Percentiles rank a stretch among this genome's conserved stretches.
Conservation (phyloP, 768 basidiomycete species). For the Pisolithus microcarpus region DNA sequence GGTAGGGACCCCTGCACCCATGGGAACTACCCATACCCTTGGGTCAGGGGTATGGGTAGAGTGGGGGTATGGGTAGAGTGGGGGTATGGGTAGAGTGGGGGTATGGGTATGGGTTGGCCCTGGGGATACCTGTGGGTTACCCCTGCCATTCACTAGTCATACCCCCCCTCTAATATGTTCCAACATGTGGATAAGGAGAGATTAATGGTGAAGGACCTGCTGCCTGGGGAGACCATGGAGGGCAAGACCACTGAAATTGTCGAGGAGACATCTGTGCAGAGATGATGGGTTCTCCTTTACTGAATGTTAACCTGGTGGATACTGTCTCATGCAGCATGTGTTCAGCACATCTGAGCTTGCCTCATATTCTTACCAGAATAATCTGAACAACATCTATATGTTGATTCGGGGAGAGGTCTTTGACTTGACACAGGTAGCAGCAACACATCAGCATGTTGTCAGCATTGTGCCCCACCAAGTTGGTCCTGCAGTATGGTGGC, state of each 20-base stretch:
- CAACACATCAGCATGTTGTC: conserved; percentile 60
- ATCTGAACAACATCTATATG: conserved; percentile 71
- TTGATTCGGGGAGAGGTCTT: conserved; percentile 93
- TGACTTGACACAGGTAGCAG: conserved; percentile 64
- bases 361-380: conserved; percentile 52
- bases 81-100: too few species aligned
- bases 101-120: too few species aligned
- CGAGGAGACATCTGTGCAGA: conserved; percentile 71
- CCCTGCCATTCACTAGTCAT: too few species aligned
- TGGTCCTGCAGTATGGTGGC: conserved; percentile 81
- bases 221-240: too few species aligned
- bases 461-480: conserved; percentile 68
- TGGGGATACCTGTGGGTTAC: too few species aligned
- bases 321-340: conserved; percentile 82
- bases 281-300: conserved; percentile 82
- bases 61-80: too few species aligned
- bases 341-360: conserved; percentile 74
- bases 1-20: too few species aligned
- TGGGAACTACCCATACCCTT: too few species aligned
- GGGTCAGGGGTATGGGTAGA: too few species aligned
- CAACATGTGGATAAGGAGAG: too few species aligned
- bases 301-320: conserved; percentile 93
- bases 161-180: too few species aligned
- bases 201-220: too few species aligned
- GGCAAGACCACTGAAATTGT: conserved; percentile 84